phyloP scores from a whole-genome alignment of 2,329 filamentous ascomycete genomes.

The Diaporthe citrichinensis region DNA sequence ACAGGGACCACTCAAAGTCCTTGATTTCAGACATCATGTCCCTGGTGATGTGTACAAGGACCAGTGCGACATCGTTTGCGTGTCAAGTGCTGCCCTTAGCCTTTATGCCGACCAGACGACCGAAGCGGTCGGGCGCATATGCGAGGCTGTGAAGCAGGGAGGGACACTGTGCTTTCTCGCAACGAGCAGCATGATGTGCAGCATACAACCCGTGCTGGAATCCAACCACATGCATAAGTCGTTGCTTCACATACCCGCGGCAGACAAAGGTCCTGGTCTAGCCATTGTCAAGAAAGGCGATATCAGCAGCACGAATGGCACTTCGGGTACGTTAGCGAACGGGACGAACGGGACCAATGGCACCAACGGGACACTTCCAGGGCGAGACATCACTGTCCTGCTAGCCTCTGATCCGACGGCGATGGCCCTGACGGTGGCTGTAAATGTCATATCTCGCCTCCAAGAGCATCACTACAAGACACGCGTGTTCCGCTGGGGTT shows the following conservation, averaged over 20 bases:
- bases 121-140: neutral
- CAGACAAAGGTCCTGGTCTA: conserved; percentile 7
- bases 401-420: conserved; percentile 25
- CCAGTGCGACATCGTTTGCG: neutral
- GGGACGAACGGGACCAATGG: conserved; percentile 18
- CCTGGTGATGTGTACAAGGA: neutral
- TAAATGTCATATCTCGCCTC: conserved; percentile 1
- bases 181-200: neutral
- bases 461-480: neutral
- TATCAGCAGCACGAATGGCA: conserved; percentile 12
- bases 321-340: neutral
- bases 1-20: neutral
- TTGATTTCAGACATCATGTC: neutral
- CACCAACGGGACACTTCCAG: neutral
- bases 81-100: neutral
- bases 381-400: conserved; percentile 32
- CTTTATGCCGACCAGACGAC: neutral
- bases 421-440: neutral
- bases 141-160: neutral
- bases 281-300: neutral
- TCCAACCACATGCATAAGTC: neutral
- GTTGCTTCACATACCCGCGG: neutral
- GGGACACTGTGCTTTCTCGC: neutral
- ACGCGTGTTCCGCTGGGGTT: neutral
- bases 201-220: neutral